Base-by-base conservation (phyloP, 1,139 yeast genomes). In the Pichia sp. region DNA sequence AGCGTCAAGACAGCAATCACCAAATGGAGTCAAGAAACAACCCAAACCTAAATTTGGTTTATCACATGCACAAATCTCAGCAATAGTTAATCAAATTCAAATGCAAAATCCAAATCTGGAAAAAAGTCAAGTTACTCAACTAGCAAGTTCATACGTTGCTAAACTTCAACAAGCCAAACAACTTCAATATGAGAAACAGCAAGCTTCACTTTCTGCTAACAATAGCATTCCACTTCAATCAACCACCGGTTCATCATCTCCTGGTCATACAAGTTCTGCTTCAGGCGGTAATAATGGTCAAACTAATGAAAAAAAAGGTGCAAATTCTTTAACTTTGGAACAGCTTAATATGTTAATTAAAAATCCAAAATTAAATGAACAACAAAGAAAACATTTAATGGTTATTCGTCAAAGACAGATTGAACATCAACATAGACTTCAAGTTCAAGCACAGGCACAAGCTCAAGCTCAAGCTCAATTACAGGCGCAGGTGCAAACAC, bases 141-240 rank as follows among this genome's bases (percentile, higher is more conserved):
- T 80, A 47, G 89, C 89, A 0, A 85, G 84, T 7, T 76, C 80
- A 25, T 81, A 80, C 54, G 64, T 82, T 45, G 83, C 84, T 4
- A 74, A 69, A 47, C 60, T 74, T 23, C 80, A 74, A 41, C 78
- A 74, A 44, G 42, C 40, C 2, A 45, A 47, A 19, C 41, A 40
- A n/a, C 23, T 40, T n/a, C 51, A 46, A 27, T 35, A 29, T 28
- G 46, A 46, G 25, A 41, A 47, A 14, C 45, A 39, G 18, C 41
- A 39, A 54, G 39, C 51, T 56, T 27, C 48, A 50, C 29, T 60
- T 53, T 47, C 57, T 46, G 38, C 57, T 41, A 31, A 38, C 30
- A 33, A 43, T 34, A 22, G 42, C 20, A n/a, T n/a, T n/a, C 28
- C 45, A 37, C 9, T 15, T 15, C 20, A 31, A 23, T 20, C 38